Percentiles rank a stretch among this genome's conserved stretches.
These are phyloP conservation scores for Mycosphaerella sp. DNA, from an alignment of 2,329 filamentous ascomycete species.

Conservation along the genomic window DNA sequence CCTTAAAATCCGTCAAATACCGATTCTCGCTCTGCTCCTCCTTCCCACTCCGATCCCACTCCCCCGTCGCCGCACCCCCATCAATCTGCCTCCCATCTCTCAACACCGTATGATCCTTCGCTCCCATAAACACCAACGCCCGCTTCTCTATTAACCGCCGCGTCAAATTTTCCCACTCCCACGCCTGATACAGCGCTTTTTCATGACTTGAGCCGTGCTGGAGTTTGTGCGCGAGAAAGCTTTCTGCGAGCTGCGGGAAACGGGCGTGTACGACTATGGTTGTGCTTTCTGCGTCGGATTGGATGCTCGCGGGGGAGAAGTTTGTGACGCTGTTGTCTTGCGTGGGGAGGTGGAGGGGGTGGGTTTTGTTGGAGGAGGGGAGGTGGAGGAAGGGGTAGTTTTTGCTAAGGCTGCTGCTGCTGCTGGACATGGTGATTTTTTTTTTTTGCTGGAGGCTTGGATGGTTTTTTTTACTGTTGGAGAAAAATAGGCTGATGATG, in stretches of 20 bases:
- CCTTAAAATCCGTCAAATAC: constrained; percentile 16
- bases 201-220: constrained; percentile 26
- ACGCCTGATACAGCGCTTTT: constrained; percentile 25
- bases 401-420: too few relatives aligned
- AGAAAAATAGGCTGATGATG: too few relatives aligned
- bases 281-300: constrained; percentile 24
- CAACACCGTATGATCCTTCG: constrained; percentile 26
- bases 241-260: constrained; percentile 23
- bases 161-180: constrained; percentile 23
- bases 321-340: constrained; percentile 10
- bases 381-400: background rate
- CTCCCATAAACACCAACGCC: constrained; percentile 29
- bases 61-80: background rate
- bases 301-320: constrained; percentile 20
- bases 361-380: background rate
- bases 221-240: constrained; percentile 31
- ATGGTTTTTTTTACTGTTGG: too few relatives aligned
- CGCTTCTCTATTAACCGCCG: constrained; percentile 30
- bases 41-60: constrained; percentile 31
- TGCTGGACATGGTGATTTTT: too few relatives aligned
- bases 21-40: constrained; percentile 20
- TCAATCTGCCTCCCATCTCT: constrained; percentile 22
- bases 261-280: constrained; percentile 30
- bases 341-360: background rate
- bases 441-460: too few relatives aligned